These are phyloP conservation scores for Cucumis melo DNA, from an alignment of 306 rosid species.

Conservation along the genomic window DNA sequence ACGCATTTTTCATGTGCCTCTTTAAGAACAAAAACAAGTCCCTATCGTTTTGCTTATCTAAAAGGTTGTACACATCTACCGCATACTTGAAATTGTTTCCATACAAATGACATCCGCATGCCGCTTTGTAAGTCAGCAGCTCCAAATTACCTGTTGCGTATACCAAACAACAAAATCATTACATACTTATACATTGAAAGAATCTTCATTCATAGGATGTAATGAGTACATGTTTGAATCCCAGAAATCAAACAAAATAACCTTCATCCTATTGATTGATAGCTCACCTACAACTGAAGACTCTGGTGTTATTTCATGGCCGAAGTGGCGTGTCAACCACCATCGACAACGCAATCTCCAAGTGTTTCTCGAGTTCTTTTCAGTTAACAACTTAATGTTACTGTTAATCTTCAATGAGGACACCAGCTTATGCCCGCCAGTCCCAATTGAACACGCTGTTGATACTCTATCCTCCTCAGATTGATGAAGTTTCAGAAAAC, in stretches of 20 bases:
- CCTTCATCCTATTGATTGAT: too few relatives aligned
- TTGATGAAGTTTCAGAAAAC: slow-evolving; percentile 43
- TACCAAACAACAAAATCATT: neutral
- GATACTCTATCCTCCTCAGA: slow-evolving; percentile 48
- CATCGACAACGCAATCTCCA: slow-evolving; percentile 75
- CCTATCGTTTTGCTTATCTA: slow-evolving; percentile 24
- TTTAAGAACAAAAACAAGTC: slow-evolving; percentile 38
- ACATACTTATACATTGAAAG: neutral
- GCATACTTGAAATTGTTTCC: slow-evolving; percentile 40
- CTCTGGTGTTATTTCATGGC: slow-evolving; percentile 29
- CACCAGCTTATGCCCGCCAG: slow-evolving; percentile 4
- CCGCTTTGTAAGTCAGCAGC: slow-evolving; percentile 62
- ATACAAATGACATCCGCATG: slow-evolving; percentile 56
- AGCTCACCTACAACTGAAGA: slow-evolving; percentile 19
- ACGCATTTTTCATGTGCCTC: slow-evolving; percentile 25
- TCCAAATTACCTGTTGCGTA: slow-evolving; percentile 53
- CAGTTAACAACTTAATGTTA: slow-evolving; percentile 39
- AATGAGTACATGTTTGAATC: neutral
- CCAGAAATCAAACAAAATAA: neutral
- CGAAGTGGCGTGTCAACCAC: slow-evolving; percentile 62
- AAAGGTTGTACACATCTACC: slow-evolving; percentile 22
- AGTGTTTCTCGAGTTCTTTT: slow-evolving; percentile 28
- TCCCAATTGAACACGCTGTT: slow-evolving; percentile 13
- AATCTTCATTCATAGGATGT: neutral
- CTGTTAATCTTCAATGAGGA: slow-evolving; percentile 8